Evolutionary conservation across 2,329 filamentous ascomycete genomes (phyloP).

Genomic region (Penicillium sumatraense): DNA sequence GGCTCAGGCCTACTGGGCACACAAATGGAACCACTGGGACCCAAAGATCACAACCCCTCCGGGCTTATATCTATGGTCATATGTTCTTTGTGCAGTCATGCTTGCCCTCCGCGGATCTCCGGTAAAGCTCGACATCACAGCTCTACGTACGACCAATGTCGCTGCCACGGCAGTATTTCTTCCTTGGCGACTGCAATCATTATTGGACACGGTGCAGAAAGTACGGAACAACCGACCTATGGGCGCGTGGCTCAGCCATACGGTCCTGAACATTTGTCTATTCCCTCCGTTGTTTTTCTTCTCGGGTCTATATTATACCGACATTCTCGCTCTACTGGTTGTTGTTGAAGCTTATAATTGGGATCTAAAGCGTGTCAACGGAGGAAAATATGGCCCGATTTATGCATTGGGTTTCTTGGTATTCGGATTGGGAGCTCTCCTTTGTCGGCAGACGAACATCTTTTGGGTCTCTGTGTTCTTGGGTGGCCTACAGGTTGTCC

Average conservation of each 20-base stretch:
- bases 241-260: conserved; percentile 42
- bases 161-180: conserved; percentile 40
- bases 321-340: conserved; percentile 77
- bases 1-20: conserved; percentile 81
- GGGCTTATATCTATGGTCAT: conserved; percentile 70
- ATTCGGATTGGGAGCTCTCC: conserved; percentile 68
- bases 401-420: conserved; percentile 49
- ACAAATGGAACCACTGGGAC: conserved; percentile 80
- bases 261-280: conserved; percentile 75
- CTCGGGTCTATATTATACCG: conserved; percentile 92
- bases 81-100: conserved; percentile 40
- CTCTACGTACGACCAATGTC: conserved; percentile 45
- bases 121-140: conserved; percentile 36
- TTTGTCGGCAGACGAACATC: conserved; percentile 92
- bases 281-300: conserved; percentile 97
- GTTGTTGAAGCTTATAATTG: conserved; percentile 72
- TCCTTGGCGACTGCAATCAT: conserved; percentile 58
- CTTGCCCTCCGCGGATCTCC: conserved; percentile 33
- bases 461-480: conserved; percentile 77
- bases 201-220: conserved; percentile 54
- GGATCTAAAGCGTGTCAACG: conserved; percentile 44
- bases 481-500: conserved; percentile 49
- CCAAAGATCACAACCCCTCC: conserved; percentile 97
- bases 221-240: conserved; percentile 34
- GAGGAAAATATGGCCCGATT: conserved; percentile 23